phyloP scores from a whole-genome alignment of 352 stramenopile species.

The Phytopythium litorale region DNA sequence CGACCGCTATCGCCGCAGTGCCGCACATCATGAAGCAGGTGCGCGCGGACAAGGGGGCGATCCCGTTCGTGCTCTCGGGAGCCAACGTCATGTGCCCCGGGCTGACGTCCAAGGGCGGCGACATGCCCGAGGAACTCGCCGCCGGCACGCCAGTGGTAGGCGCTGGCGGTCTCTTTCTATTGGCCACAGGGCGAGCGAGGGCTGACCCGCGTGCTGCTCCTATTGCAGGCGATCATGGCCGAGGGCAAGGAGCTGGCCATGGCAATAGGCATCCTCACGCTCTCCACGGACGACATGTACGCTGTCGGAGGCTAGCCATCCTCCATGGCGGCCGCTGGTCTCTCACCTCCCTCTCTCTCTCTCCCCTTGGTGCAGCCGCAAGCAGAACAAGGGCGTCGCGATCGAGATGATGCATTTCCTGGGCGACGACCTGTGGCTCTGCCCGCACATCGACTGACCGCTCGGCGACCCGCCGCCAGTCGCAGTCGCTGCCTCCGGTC shows the following conservation, averaged over 20 bases:
- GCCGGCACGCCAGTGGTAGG: conserved; percentile 83
- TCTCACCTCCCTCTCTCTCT: conserved; percentile 5
- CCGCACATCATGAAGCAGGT: conserved; percentile 93
- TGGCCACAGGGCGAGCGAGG: not conserved
- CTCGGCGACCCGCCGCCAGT: not conserved
- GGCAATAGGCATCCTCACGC: conserved; percentile 95
- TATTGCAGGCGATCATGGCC: conserved; percentile 90
- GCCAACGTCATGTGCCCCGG: conserved; percentile 99
- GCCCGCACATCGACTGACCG: conserved; percentile 68
- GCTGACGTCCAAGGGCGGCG: conserved; percentile 93
- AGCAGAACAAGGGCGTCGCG: conserved; percentile 95
- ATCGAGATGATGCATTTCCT: conserved; percentile 97
- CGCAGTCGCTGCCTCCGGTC: not conserved
- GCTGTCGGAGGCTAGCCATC: conserved; percentile 10
- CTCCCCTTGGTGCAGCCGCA: conserved; percentile 43
- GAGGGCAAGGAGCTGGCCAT: conserved; percentile 97
- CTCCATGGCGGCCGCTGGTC: conserved; percentile 5
- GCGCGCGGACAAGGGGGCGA: conserved; percentile 96
- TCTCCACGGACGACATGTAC: conserved; percentile 96
- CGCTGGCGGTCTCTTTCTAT: conserved; percentile 1
- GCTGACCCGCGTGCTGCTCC: not conserved
- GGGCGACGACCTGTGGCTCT: conserved; percentile 95
- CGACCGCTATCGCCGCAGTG: conserved; percentile 24
- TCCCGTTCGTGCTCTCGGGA: conserved; percentile 96
- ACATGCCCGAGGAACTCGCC: conserved; percentile 89